Base-by-base conservation (phyloP, 2,329 filamentous ascomycete genomes). In the Dryadomyces quercivorus region DNA sequence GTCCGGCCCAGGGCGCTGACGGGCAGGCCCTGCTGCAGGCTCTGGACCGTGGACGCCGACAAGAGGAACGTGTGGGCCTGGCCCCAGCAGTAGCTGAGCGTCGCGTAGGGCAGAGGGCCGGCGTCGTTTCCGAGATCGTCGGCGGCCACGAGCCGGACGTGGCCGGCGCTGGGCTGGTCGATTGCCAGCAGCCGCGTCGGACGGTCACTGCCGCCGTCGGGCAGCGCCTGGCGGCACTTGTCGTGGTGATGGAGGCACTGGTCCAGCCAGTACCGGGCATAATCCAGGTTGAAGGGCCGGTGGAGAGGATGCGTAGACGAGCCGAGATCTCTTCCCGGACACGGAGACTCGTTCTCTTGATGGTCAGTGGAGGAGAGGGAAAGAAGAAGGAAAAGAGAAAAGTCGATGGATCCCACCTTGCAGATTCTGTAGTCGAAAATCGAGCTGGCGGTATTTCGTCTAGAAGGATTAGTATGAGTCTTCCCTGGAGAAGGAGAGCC, bases 91-190 rank as follows among this genome's bases (percentile, higher is more conserved):
- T 57, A 49, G 46, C 55, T 57, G 18, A 57, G 12, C 7, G 55
- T 52, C 6, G 51, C 52, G 20, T 57, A 57, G 4, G 6, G 42
- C 12, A n/a, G 10, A 12, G 42, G 12, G 16, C 16, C 42, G n/a
- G 7, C 42, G 7, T 18, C 16, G 3, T 13, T 3, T 15, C n/a
- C n/a, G n/a, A 13, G 5, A 74, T 75, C 20, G 78, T 80, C 16
- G 80, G 80, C 61, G 79, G 83, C 47, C 63, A 62, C 5, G 77
- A 78, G 58, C 80, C 76, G 60, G 83, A 80, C 61, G 79, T 74
- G 56, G 83, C 82, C n/a, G 12, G 5, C 16, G 18, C 13, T 18
- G 42, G 42, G 42, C 42, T 44, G 3, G 18, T 44, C 42, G 42
- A 44, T 44, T n/a, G 3, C 42, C 42, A 44, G n/a, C 3, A 44